These are phyloP conservation scores for Pterocarpus macrocarpus DNA, from an alignment of 306 rosid genomes.

Conservation along the genomic window DNA sequence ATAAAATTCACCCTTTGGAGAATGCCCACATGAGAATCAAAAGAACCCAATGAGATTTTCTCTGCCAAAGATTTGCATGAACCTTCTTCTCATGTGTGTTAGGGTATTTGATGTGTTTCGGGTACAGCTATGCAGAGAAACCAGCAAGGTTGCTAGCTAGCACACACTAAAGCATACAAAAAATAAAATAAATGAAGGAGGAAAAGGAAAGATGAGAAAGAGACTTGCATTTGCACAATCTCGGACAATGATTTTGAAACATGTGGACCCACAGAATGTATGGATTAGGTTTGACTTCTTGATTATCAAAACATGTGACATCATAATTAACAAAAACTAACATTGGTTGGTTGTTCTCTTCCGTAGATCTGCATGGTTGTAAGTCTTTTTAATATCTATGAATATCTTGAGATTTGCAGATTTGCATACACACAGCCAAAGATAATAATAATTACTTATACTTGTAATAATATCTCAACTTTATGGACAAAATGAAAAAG, in stretches of 20 bases:
- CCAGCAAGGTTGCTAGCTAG: constrained; percentile 42
- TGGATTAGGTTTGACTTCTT: constrained; percentile 57
- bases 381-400: constrained; percentile 20
- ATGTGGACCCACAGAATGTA: constrained; percentile 51
- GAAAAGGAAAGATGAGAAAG: constrained; percentile 27
- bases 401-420: constrained; percentile 34
- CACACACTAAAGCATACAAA: constrained; percentile 36
- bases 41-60: constrained; percentile 45
- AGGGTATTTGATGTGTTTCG: constrained; percentile 42
- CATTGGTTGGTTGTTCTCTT: constrained; percentile 47
- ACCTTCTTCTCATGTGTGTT: constrained; percentile 49
- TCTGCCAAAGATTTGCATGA: constrained; percentile 48
- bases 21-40: constrained; percentile 45
- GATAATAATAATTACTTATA: constrained; percentile 8
- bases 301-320: constrained; percentile 49
- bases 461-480: constrained; percentile 41
- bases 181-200: not conserved
- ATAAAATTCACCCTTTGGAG: constrained; percentile 17
- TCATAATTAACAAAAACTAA: constrained; percentile 62
- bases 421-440: not conserved
- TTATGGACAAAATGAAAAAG: constrained; percentile 36
- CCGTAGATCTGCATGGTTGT: constrained; percentile 46
- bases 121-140: constrained; percentile 39
- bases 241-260: constrained; percentile 45
- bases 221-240: constrained; percentile 54